Conservation (phyloP, 2,329 filamentous ascomycete genomes). For the Chrysoporthe puriensis region DNA sequence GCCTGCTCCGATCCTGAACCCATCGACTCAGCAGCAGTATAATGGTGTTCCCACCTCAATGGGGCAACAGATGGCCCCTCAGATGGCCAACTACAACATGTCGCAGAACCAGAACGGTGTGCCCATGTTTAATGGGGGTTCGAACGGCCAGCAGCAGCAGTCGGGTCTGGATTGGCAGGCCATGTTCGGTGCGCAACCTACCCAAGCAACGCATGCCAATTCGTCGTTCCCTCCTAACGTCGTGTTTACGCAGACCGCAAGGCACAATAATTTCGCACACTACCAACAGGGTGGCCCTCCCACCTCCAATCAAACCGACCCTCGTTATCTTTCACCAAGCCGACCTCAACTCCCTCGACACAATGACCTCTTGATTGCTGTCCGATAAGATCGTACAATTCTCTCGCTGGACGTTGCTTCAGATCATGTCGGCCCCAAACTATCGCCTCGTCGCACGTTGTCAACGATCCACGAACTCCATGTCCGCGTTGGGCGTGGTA, state of each 20-base stretch:
- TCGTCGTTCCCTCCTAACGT: slow-evolving; percentile 66
- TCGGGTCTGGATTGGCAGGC: slow-evolving; percentile 74
- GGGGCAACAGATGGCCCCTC: slow-evolving; percentile 63
- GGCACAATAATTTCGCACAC: slow-evolving; percentile 57
- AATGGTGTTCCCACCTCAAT: slow-evolving; percentile 63
- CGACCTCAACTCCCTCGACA: slow-evolving; percentile 50
- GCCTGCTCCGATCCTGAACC: slow-evolving; percentile 55
- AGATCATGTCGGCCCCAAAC: slow-evolving; percentile 38
- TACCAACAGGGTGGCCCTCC: slow-evolving; percentile 52
- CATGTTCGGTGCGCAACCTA: slow-evolving; percentile 74
- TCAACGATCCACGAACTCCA: slow-evolving; percentile 62
- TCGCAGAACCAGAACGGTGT: slow-evolving; percentile 65
- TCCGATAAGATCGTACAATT: slow-evolving; percentile 61
- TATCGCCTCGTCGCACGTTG: background rate
- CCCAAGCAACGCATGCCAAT: slow-evolving; percentile 55
- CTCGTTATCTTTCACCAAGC: slow-evolving; percentile 49
- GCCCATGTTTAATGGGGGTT: slow-evolving; percentile 61
- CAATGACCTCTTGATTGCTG: slow-evolving; percentile 57
- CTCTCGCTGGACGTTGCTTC: slow-evolving; percentile 56
- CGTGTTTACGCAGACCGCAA: slow-evolving; percentile 70
- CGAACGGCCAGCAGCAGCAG: slow-evolving; percentile 62
- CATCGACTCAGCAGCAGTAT: slow-evolving; percentile 56
- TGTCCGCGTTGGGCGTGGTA: slow-evolving; percentile 67
- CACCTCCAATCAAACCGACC: slow-evolving; percentile 48
- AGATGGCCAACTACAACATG: slow-evolving; percentile 68